A percentile compares a stretch with the other conserved stretches of the same genome.
These are phyloP conservation scores for Westerdykella sp. DNA, from an alignment of 2,329 filamentous ascomycete species.

Conservation along the genomic window DNA sequence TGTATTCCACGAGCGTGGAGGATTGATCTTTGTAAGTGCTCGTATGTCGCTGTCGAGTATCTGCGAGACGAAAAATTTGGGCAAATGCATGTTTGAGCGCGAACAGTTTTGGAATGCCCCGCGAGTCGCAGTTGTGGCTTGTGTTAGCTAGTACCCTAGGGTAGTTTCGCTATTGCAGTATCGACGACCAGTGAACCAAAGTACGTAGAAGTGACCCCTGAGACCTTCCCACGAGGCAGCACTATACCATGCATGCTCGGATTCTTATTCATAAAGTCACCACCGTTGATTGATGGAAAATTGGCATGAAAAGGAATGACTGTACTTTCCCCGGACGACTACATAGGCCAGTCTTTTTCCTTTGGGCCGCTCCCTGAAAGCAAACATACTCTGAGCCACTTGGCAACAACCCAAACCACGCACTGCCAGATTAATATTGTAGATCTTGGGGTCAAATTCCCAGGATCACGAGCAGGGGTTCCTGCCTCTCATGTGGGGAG, in stretches of 20 bases:
- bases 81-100: no score
- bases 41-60: no score
- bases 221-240: slow-evolving; percentile 1
- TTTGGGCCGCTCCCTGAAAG: slow-evolving; percentile 18
- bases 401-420: slow-evolving; percentile 8
- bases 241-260: slow-evolving; percentile 1
- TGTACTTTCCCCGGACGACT: slow-evolving; percentile 1
- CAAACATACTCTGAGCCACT: slow-evolving; percentile 14
- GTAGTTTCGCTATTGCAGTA: background rate
- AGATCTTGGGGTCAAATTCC: slow-evolving; percentile 6
- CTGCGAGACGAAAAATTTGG: no score
- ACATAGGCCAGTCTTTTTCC: slow-evolving; percentile 15
- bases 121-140: background rate
- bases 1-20: background rate
- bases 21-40: no score
- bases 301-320: background rate
- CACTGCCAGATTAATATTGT: slow-evolving; percentile 8
- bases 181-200: background rate
- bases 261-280: slow-evolving; percentile 1
- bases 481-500: slow-evolving; percentile 9
- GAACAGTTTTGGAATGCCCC: background rate
- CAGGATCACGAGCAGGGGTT: slow-evolving; percentile 4
- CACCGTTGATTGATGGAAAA: slow-evolving; percentile 18
- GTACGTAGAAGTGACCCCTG: background rate
- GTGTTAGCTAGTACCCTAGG: background rate